These are phyloP conservation scores for Mycena vulgaris DNA, from an alignment of 768 basidiomycete genomes.

Conservation along the genomic window DNA sequence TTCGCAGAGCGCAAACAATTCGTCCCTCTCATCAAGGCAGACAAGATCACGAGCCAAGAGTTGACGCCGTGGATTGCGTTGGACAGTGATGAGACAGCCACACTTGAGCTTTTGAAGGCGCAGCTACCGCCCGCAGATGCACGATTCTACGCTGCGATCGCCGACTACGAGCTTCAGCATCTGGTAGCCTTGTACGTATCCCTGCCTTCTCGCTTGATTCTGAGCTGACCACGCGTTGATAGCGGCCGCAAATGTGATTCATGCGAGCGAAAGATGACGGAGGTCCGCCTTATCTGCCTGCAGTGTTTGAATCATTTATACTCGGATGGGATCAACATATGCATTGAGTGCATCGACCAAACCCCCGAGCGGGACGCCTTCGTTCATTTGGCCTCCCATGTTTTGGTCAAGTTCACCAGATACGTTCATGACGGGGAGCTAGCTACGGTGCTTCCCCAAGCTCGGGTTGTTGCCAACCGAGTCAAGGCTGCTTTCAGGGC, in stretches of 20 bases:
- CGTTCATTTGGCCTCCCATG: conserved; percentile 20
- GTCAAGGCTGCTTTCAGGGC: conserved; percentile 12
- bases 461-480: conserved; percentile 22
- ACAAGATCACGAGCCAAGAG: background rate
- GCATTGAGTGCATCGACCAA: conserved; percentile 20
- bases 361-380: conserved; percentile 10
- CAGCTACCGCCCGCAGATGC: conserved; percentile 17
- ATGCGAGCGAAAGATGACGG: conserved; percentile 10
- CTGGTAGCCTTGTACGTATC: conserved; percentile 14
- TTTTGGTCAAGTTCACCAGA: conserved; percentile 23
- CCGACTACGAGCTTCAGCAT: conserved; percentile 16
- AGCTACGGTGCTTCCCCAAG: conserved; percentile 30
- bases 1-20: conserved; percentile 27
- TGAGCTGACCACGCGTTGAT: background rate
- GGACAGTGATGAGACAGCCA: conserved; percentile 1
- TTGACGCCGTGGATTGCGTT: conserved; percentile 23
- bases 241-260: conserved; percentile 26
- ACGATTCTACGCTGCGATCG: conserved; percentile 23
- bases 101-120: background rate
- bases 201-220: background rate
- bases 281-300: conserved; percentile 30
- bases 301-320: conserved; percentile 31
- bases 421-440: conserved; percentile 29
- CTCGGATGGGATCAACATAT: conserved; percentile 12
- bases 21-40: background rate